Base-by-base conservation (phyloP, 306 rosid genomes). In the Citrullus colocynthis region DNA sequence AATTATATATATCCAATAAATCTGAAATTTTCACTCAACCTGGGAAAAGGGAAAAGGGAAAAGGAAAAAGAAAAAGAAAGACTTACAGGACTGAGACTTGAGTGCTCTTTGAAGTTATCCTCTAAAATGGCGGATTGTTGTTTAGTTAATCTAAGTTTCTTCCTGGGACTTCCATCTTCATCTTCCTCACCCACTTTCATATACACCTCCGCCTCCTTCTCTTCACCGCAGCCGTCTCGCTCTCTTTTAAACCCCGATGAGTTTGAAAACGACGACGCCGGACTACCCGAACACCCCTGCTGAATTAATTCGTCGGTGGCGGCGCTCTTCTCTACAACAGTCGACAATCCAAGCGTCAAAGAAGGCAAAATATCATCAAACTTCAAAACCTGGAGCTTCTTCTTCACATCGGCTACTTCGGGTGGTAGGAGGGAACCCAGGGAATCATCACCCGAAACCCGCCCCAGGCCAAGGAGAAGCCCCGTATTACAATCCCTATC, bases 81-180 rank as follows among this genome's bases (percentile, higher is more conserved):
- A 81, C 57, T 78, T 87, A 95, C 97, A 52, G 93, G 92, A 79
- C 81, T 88, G 76, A 95, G 96, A 80, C 97, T 89, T 39, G 93
- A 37, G 69, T 88, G 90, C 18, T 86, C 82, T 81, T 80, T 86
- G 79, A 88, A 88, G 80, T 82, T 88, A 34, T 88, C 91, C 74
- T 95, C 98, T 59, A 95, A 83, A 39, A 89, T 48, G 55, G 85
- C 85, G 3, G 98, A 87, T 83, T 95, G 98, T 63, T 92, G 58
- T 85, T 90, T 90, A 21, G 91, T 87, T 70, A 95, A 93, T 83
- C 97, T 85, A 24, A 95, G 97, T 82, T 95, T 95, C 89, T 95
- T 95, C 79, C 91, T 86, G 5, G 89, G 84, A 81, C 83, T 82
- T 72, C 85, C 88, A 18, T 66, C 81, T 24, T 83, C 90, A 15